Percentiles rank a stretch among this genome's conserved stretches.
Evolutionary conservation across 768 basidiomycete genomes (phyloP).

Genomic region (Tricholoma sp.): DNA sequence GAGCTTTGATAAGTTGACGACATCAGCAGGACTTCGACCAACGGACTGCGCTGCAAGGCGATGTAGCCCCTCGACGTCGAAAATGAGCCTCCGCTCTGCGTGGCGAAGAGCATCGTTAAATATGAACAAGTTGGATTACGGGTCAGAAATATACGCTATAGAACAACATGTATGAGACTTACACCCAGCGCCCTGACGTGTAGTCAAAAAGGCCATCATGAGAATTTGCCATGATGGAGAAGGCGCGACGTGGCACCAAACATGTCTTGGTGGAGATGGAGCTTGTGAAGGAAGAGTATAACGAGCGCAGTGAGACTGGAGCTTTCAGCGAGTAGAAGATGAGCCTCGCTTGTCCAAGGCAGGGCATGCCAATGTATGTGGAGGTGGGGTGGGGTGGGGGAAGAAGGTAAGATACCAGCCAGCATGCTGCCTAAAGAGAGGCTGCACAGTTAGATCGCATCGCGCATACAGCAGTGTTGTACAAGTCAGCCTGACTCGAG

Average conservation of each 20-base stretch:
- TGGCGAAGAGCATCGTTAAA: conserved; percentile 41
- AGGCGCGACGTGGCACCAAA: conserved; percentile 26
- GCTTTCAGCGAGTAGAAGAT: conserved; percentile 21
- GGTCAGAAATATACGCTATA: conserved; percentile 22
- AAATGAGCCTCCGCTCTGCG: conserved; percentile 34
- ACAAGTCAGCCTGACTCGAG: too few relatives aligned
- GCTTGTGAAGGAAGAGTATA: conserved; percentile 17
- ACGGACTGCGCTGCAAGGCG: conserved; percentile 43
- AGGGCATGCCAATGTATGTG: conserved; percentile 3
- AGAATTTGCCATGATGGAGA: conserved; percentile 24
- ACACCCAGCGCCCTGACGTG: conserved; percentile 39
- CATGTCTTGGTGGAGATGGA: conserved; percentile 21
- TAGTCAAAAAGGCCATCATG: conserved; percentile 36
- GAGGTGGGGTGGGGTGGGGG: too few relatives aligned
- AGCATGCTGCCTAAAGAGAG: too few relatives aligned
- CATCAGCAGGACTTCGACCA: conserved; percentile 28
- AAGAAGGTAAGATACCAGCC: too few relatives aligned
- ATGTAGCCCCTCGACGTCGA: conserved; percentile 24
- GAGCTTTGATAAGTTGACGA: conserved; percentile 35
- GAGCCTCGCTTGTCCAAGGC: conserved; percentile 37
- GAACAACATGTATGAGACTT: conserved; percentile 29
- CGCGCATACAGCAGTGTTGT: too few relatives aligned
- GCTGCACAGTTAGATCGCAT: too few relatives aligned
- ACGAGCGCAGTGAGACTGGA: conserved; percentile 18
- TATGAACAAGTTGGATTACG: conserved; percentile 25